Base-by-base conservation (phyloP, 2,329 filamentous ascomycete species). In the Plectosphaerella cucumerina region DNA sequence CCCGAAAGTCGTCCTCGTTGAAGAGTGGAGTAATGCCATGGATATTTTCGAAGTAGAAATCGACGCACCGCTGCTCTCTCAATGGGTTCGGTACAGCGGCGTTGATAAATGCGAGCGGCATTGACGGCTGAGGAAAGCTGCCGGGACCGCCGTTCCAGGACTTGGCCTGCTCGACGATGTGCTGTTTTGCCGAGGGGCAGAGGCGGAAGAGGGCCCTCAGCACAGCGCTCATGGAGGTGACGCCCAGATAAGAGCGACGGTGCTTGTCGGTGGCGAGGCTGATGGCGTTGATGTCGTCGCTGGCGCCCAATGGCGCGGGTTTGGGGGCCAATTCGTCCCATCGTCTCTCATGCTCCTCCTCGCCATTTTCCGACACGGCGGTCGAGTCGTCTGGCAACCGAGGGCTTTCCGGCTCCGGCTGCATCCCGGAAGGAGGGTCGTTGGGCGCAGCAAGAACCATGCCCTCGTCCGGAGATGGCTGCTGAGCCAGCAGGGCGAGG, bases 211-310 rank as follows among this genome's bases (percentile, higher is more conserved):
- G 84, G 41, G 83, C 80, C 56, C 82, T 76, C 31, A 85, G 70
- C 6, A 79, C 80, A 5, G 82, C 82, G 52, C 81, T 81, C 55
- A 85, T 79, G 3, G 82, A 85, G 0, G 81, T 84, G n/a, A 84
- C 80, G 6, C 82, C 82, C 5, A 85, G 70, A 57, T 85, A 86
- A 4, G 82, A 84, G 5, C 77, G 76, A 3, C 80, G 73, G 26
- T 77, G 74, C 50, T 78, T 73, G 18, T 81, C 73, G 9, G 74
- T 74, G 72, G 83, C 46, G 77, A 70, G 11, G 73, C 77, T 56
- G 42, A 66, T 56, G 23, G 61, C 64, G 46, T 66, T 65, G 52
- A 65, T 63, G 34, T 67, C 64, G 56, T 65, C 63, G 26, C 58
- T 59, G n/a, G 61, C 59, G n/a, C 34, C 49, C 8, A 61, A 51